Evolutionary conservation across 805 yeast species (phyloP).

Genomic region (Tetrapisispora arboricola): DNA sequence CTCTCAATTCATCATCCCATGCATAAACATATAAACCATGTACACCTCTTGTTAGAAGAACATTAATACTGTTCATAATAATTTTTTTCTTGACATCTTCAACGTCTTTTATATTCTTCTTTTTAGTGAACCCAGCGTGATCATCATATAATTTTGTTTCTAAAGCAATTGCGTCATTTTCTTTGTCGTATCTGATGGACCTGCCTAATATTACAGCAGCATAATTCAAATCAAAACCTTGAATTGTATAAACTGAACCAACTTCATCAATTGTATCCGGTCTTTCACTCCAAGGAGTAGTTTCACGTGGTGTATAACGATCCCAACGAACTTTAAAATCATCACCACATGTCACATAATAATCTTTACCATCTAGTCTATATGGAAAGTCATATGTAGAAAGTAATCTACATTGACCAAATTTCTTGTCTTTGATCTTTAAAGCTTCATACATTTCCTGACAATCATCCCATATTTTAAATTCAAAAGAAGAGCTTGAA

Average conservation of each 20-base stretch:
- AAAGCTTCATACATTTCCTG: slow-evolving; percentile 33
- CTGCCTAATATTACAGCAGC: slow-evolving; percentile 39
- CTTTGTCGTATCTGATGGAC: slow-evolving; percentile 32
- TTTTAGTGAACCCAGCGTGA: slow-evolving; percentile 36
- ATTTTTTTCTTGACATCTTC: slow-evolving; percentile 32
- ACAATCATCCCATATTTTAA: slow-evolving; percentile 34
- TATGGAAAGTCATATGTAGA: slow-evolving; percentile 40
- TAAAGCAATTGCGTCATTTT: slow-evolving; percentile 27
- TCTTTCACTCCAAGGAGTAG: slow-evolving; percentile 38
- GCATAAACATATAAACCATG: slow-evolving; percentile 36
- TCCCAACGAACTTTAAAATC: slow-evolving; percentile 39
- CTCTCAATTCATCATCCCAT: slow-evolving; percentile 32
- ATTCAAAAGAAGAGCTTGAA: slow-evolving; percentile 22
- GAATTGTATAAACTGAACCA: slow-evolving; percentile 39
- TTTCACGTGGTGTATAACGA: slow-evolving; percentile 33
- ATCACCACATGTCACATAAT: slow-evolving; percentile 36
- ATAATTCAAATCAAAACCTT: slow-evolving; percentile 39
- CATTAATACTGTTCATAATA: slow-evolving; percentile 36
- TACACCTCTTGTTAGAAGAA: slow-evolving; percentile 37
- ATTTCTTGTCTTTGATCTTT: slow-evolving; percentile 21
- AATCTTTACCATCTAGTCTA: slow-evolving; percentile 36
- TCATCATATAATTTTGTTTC: slow-evolving; percentile 35
- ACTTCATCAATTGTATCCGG: slow-evolving; percentile 38
- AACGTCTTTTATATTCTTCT: slow-evolving; percentile 31
- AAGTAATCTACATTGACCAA: slow-evolving; percentile 36